Base-by-base conservation (phyloP, 1,284 basidiomycete species). In the Cystobasidium slooffiae region DNA sequence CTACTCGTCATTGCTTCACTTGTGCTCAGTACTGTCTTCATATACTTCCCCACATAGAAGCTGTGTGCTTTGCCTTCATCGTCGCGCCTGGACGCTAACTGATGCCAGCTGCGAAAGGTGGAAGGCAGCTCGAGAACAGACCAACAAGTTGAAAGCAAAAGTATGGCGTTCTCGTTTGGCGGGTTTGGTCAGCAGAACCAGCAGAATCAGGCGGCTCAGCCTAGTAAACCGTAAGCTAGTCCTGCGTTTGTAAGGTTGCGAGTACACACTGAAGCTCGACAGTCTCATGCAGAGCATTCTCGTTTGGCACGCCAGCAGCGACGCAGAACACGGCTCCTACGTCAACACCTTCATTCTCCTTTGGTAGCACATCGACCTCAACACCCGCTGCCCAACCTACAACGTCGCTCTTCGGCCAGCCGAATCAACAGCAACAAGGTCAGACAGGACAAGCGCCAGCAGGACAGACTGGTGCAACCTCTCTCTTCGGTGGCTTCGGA, bases 291-390 rank as follows among this genome's bases (percentile, higher is more conserved):
- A 75, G 74, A 8, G n/a, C 69, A 9, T 75, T 75, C 56, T 67
- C 69, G 7, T 75, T 75, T 58, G 75, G 75, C 24, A 55, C 63
- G 43, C 69, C 75, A 39, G 68, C 68, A 22, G 61, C 61, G 0
- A 43, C 43, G 18, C 72, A 65, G 18, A 39, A 39, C 39, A 18
- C 47, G 18, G 49, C 72, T 22, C 1, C 65, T 20, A 22, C 39
- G 43, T 37, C 6, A 47, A 62, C 65, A 31, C 41, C 70, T 44
- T 64, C 70, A 12, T 74, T 74, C 66, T 74, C 72, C 5, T 74
- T 74, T 44, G 72, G 72, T 12, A 67, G 58, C 43, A 59, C 39
- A 14, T 49, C 46, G 22, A 64, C 51, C 5, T 43, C 31, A 14
- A 16, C 53, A 20, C 41, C 49, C n/a, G 61, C 56, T 43, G 51